These are phyloP conservation scores for Penicillium lagena DNA, from an alignment of 495 filamentous ascomycete genomes.

Conservation along the genomic window DNA sequence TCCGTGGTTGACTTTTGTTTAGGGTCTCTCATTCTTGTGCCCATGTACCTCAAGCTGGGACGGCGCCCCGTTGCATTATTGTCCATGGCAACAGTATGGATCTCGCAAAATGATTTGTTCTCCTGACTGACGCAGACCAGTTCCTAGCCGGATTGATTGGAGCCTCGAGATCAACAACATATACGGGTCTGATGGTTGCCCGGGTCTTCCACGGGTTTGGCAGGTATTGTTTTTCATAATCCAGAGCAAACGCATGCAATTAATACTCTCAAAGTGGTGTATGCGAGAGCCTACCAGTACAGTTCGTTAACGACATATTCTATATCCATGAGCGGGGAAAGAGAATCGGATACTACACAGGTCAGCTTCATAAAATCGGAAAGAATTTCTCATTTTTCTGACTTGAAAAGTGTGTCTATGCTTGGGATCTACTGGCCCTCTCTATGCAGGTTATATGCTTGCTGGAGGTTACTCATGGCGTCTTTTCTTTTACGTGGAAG, in stretches of 20 bases:
- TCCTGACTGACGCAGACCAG: conserved; percentile 10
- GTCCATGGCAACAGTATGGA: conserved; percentile 38
- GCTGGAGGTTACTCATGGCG: conserved; percentile 55
- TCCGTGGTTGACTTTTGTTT: neutral
- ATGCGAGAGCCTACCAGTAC: conserved; percentile 57
- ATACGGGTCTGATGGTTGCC: conserved; percentile 45
- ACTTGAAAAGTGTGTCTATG: conserved; percentile 46
- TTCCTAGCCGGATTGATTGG: conserved; percentile 53
- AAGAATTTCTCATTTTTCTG: conserved; percentile 1
- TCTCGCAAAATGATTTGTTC: neutral
- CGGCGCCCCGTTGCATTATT: conserved; percentile 50
- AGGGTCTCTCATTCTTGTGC: conserved; percentile 53
- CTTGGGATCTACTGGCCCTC: conserved; percentile 49
- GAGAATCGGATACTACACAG: conserved; percentile 53
- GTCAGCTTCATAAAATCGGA: conserved; percentile 14
- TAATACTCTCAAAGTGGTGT: conserved; percentile 32
- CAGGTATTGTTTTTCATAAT: neutral
- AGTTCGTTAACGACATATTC: conserved; percentile 63
- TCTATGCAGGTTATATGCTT: conserved; percentile 61
- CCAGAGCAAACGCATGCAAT: neutral
- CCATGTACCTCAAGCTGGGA: conserved; percentile 52
- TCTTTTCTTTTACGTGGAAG: conserved; percentile 60
- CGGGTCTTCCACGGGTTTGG: conserved; percentile 52
- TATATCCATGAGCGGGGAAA: conserved; percentile 57
- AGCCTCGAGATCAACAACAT: conserved; percentile 45